Evolutionary conservation across 345 rosid species (phyloP).

Genomic region (Brassica incana): DNA sequence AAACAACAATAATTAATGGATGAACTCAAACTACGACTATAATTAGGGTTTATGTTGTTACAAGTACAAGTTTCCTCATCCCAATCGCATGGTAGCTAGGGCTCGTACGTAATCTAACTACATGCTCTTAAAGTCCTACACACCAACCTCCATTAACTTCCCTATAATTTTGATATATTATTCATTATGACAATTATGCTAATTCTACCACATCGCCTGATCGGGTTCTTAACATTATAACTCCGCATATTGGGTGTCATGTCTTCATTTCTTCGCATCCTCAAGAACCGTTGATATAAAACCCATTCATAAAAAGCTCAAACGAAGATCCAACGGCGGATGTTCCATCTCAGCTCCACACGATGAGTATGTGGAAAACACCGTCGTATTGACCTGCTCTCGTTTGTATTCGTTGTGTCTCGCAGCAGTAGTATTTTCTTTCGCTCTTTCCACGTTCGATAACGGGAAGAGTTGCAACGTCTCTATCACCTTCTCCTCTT

Average conservation of each 20-base stretch:
- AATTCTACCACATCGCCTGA: not conserved
- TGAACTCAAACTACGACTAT: not conserved
- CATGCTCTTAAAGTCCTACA: conserved; percentile 1
- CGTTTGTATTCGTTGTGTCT: conserved; percentile 18
- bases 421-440: conserved; percentile 7
- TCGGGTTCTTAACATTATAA: not conserved
- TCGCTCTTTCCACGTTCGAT: conserved; percentile 52
- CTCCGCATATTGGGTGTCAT: not conserved
- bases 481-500: conserved; percentile 62
- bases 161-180: not conserved
- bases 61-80: conserved; percentile 2
- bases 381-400: conserved; percentile 13
- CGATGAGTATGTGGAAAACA: conserved; percentile 41
- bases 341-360: conserved; percentile 66
- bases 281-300: conserved; percentile 1
- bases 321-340: conserved; percentile 90
- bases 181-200: not conserved
- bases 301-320: conserved; percentile 63
- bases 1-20: not conserved
- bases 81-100: not conserved
- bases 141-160: not conserved
- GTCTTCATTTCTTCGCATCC: conserved; percentile 1
- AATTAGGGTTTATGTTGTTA: conserved; percentile 12
- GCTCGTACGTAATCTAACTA: not conserved
- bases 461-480: conserved; percentile 92